Conservation (phyloP, 2,329 filamentous ascomycete genomes). For the Ascochyta lentis region DNA sequence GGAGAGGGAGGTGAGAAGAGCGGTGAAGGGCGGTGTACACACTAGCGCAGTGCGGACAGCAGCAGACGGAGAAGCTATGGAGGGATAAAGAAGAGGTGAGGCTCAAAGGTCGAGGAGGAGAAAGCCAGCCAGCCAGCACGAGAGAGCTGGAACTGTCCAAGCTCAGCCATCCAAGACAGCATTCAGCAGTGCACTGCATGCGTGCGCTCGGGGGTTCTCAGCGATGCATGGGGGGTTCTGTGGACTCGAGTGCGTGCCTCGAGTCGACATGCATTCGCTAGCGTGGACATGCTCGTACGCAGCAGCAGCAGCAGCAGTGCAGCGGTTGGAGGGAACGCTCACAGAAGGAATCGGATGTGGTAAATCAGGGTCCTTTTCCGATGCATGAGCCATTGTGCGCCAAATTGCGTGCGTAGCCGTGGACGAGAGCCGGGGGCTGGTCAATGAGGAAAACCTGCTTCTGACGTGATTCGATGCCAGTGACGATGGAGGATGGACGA, state of each 20-base stretch:
- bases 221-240: conserved; percentile 6
- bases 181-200: conserved; percentile 6
- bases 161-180: conserved; percentile 3
- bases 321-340: conserved; percentile 8
- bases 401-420: conserved; percentile 13
- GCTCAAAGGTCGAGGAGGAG: neutral
- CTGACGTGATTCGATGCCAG: conserved; percentile 4
- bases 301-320: conserved; percentile 1
- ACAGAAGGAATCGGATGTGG: conserved; percentile 1
- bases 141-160: conserved; percentile 9
- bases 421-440: neutral
- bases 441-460: conserved; percentile 15
- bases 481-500: conserved; percentile 2
- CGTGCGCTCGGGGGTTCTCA: conserved; percentile 5
- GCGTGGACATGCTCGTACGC: conserved; percentile 7
- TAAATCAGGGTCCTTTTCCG: conserved; percentile 17
- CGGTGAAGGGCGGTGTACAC: conserved; percentile 5
- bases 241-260: neutral
- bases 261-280: conserved; percentile 8
- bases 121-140: neutral
- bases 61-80: neutral
- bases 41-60: neutral
- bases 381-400: conserved; percentile 17
- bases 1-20: conserved; percentile 6
- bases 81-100: conserved; percentile 9